A percentile compares a stretch with the other conserved stretches of the same genome.
Evolutionary conservation across 108 stramenopile species (phyloP).

Genomic region (Cyclostephanos invisitatus): DNA sequence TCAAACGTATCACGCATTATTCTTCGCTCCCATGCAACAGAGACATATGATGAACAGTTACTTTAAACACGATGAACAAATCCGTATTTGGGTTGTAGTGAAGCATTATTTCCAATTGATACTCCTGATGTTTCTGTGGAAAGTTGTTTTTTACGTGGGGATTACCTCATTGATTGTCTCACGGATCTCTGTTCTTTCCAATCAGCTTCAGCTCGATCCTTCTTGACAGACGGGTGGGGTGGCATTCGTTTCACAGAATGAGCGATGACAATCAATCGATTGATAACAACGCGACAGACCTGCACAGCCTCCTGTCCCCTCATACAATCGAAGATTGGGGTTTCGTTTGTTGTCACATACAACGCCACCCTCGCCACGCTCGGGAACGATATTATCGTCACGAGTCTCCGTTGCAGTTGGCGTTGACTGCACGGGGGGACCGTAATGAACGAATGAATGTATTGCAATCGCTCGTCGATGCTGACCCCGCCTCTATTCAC

Average conservation of each 20-base stretch:
- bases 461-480: slow-evolving; percentile 18
- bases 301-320: slow-evolving; percentile 21
- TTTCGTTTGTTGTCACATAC: slow-evolving; percentile 9
- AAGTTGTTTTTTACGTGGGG: not conserved
- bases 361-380: slow-evolving; percentile 18
- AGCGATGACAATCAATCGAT: not conserved
- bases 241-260: not conserved
- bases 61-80: slow-evolving; percentile 52
- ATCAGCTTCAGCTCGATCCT: not conserved
- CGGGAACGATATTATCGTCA: slow-evolving; percentile 25
- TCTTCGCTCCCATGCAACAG: not conserved
- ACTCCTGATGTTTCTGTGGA: slow-evolving; percentile 36
- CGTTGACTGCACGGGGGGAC: slow-evolving; percentile 18
- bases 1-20: not conserved
- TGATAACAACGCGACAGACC: slow-evolving; percentile 2
- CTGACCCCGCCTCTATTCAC: slow-evolving; percentile 22
- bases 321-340: slow-evolving; percentile 27
- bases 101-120: slow-evolving; percentile 46
- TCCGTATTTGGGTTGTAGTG: slow-evolving; percentile 8
- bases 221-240: not conserved
- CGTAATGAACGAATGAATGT: slow-evolving; percentile 25
- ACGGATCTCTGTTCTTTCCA: not conserved
- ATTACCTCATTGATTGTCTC: not conserved
- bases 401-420: slow-evolving; percentile 24
- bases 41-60: slow-evolving; percentile 40